These are phyloP conservation scores for Umbelopsis sp. DNA, from an alignment of 371 early-diverging fungal genomes.

Conservation along the genomic window DNA sequence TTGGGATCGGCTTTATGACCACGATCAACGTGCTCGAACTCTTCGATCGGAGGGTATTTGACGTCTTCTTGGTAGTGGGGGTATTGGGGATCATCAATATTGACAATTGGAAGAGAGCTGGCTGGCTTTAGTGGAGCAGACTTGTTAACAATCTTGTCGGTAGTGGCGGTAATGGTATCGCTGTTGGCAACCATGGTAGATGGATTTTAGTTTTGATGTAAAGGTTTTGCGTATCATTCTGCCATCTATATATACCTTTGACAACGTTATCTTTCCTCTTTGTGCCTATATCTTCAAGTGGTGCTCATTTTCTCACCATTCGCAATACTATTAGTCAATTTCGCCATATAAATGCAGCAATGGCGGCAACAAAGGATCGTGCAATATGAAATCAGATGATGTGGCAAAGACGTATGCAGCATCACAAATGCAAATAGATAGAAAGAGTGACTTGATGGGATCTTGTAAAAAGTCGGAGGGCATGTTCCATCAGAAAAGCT, in stretches of 20 bases:
- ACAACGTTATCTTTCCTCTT: background rate
- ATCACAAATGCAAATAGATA: too few relatives aligned
- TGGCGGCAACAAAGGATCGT: background rate
- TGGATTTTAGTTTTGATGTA: background rate
- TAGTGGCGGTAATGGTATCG: background rate
- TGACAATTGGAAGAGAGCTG: background rate
- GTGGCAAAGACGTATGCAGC: background rate
- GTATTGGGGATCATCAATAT: constrained; percentile 7
- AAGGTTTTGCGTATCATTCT: background rate
- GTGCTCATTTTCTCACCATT: background rate
- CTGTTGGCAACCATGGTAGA: constrained; percentile 6
- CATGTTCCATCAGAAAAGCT: too few relatives aligned
- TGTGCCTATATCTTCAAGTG: background rate
- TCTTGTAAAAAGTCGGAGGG: too few relatives aligned
- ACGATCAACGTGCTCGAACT: constrained; percentile 30
- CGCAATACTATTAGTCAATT: constrained; percentile 1
- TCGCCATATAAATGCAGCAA: background rate
- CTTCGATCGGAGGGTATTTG: constrained; percentile 30
- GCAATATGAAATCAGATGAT: background rate
- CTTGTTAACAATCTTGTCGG: background rate
- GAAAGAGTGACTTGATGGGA: too few relatives aligned
- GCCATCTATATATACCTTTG: background rate
- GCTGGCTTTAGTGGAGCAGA: background rate
- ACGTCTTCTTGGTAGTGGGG: constrained; percentile 10
- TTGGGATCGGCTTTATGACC: constrained; percentile 55